A percentile compares a stretch with the other conserved stretches of the same genome.
Evolutionary conservation across 257 asterid genomes (phyloP).

Genomic region (Solanum medicagineum): DNA sequence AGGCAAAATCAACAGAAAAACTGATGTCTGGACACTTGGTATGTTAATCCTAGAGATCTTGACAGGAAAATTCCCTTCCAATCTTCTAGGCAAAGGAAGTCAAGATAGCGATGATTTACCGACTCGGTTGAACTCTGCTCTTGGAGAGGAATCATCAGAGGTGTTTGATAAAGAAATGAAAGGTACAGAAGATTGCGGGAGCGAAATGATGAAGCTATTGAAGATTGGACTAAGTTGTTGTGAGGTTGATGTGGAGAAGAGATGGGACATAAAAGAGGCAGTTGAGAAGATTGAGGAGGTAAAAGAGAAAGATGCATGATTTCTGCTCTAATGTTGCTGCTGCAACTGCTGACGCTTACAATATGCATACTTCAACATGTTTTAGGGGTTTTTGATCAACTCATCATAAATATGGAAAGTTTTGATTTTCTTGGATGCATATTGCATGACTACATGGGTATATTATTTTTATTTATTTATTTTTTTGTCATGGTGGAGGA

Average conservation of each 20-base stretch:
- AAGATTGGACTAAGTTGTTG: conserved; percentile 59
- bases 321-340: conserved; percentile 26
- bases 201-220: conserved; percentile 60
- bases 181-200: conserved; percentile 16
- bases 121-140: conserved; percentile 39
- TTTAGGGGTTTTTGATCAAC: background rate
- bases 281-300: conserved; percentile 55
- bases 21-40: conserved; percentile 87
- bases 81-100: conserved; percentile 38
- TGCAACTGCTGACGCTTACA: conserved; percentile 28
- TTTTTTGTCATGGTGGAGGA: background rate
- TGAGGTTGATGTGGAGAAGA: conserved; percentile 31
- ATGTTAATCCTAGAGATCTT: conserved; percentile 58
- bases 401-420: background rate
- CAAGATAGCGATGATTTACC: conserved; percentile 25
- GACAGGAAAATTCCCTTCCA: conserved; percentile 62
- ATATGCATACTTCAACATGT: conserved; percentile 31
- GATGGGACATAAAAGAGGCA: conserved; percentile 59
- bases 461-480: background rate
- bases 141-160: conserved; percentile 7
- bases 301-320: conserved; percentile 24
- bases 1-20: conserved; percentile 58
- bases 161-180: conserved; percentile 58
- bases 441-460: background rate
- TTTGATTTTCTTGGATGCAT: background rate